These are phyloP conservation scores for Epichloe sibirici DNA, from an alignment of 2,329 filamentous ascomycete species.

Conservation along the genomic window DNA sequence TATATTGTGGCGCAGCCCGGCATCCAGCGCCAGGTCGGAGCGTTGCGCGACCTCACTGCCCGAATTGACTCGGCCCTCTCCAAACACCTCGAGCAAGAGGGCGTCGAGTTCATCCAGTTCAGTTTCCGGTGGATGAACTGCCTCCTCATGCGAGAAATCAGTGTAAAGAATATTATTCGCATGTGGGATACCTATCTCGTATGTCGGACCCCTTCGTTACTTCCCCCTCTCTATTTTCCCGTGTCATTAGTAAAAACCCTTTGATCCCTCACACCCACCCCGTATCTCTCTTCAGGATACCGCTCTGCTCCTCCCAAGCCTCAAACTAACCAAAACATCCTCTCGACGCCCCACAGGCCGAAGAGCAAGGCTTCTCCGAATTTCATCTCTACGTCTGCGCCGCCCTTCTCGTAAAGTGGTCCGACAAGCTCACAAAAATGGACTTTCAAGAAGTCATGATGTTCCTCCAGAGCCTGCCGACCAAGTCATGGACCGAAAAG, in stretches of 20 bases:
- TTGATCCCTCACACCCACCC: neutral
- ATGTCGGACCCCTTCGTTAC: conserved; percentile 20
- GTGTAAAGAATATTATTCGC: conserved; percentile 87
- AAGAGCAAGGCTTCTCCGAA: conserved; percentile 96
- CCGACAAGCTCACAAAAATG: conserved; percentile 87
- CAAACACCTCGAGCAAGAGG: conserved; percentile 79
- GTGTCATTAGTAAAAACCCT: neutral
- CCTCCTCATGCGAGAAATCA: conserved; percentile 93
- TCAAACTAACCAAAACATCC: neutral
- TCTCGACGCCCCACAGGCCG: conserved; percentile 49
- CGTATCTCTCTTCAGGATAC: neutral
- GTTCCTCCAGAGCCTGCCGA: conserved; percentile 92
- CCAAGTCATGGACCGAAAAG: conserved; percentile 91
- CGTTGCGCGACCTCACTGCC: conserved; percentile 77
- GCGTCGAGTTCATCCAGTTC: conserved; percentile 98
- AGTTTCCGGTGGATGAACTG: conserved; percentile 99
- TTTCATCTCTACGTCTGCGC: conserved; percentile 98
- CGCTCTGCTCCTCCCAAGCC: neutral
- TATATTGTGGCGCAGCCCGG: conserved; percentile 97
- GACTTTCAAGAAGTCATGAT: conserved; percentile 99
- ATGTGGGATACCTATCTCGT: conserved; percentile 99
- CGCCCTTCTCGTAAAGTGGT: conserved; percentile 97
- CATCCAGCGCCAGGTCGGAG: conserved; percentile 85
- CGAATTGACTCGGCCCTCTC: conserved; percentile 76
- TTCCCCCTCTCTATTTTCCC: neutral